A percentile compares a stretch with the other conserved stretches of the same genome.
Evolutionary conservation across 2,329 filamentous ascomycete species (phyloP).

Genomic region (Tolypocladium sp.): DNA sequence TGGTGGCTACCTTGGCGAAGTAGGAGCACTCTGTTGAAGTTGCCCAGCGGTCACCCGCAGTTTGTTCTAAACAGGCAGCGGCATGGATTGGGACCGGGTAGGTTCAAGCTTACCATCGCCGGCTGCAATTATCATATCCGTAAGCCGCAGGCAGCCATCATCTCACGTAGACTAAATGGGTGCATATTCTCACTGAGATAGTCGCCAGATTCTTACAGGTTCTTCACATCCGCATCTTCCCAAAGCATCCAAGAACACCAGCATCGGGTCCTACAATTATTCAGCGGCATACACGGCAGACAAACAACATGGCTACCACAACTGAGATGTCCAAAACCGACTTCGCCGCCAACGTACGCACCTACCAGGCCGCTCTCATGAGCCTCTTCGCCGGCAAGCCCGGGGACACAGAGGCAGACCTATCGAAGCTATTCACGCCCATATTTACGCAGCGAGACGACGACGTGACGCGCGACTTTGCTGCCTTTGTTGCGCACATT

Average conservation of each 20-base stretch:
- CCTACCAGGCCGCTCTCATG: background rate
- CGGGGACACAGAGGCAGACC: background rate
- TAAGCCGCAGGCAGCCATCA: background rate
- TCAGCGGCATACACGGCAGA: no score
- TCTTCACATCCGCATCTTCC: background rate
- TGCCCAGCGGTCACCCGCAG: background rate
- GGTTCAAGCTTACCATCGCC: background rate
- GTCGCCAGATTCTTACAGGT: rapidly evolving
- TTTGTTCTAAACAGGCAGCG: background rate
- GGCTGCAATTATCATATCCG: no score
- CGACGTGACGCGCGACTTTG: background rate
- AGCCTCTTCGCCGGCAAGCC: background rate
- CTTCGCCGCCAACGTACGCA: background rate
- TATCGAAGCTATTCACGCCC: background rate
- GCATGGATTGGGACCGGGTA: background rate
- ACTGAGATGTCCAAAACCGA: no score
- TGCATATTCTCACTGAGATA: background rate
- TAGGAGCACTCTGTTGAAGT: background rate
- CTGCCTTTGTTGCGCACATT: background rate
- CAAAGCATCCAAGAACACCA: background rate
- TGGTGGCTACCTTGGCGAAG: background rate
- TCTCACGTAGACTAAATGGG: no score
- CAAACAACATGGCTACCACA: background rate
- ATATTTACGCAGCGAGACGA: background rate
- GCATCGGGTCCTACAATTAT: background rate